Conservation (phyloP, 306 rosid genomes). For the Ormosia emarginata region DNA sequence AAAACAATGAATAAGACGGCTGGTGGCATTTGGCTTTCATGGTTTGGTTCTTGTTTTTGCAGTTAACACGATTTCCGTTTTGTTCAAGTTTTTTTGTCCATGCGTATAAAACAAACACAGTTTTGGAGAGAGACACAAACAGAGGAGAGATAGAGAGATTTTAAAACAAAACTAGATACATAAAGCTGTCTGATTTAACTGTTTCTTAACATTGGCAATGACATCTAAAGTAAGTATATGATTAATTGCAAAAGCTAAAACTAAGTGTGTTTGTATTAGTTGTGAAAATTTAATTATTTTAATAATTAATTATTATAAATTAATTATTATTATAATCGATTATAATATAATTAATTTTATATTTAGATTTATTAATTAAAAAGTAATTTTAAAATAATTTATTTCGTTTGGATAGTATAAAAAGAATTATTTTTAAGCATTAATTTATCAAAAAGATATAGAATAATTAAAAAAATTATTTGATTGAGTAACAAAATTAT, state of each 20-base stretch:
- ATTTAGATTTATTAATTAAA: too few relatives aligned
- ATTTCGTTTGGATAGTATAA: too few relatives aligned
- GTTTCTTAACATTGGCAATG: background rate
- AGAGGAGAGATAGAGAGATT: background rate
- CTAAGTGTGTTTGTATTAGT: too few relatives aligned
- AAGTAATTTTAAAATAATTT: too few relatives aligned
- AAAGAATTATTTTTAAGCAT: too few relatives aligned
- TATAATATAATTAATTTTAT: too few relatives aligned
- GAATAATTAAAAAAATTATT: too few relatives aligned
- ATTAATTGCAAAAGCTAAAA: conserved; percentile 14
- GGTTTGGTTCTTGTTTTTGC: conserved; percentile 36
- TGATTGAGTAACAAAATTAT: too few relatives aligned
- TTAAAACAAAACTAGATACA: background rate
- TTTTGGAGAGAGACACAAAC: background rate
- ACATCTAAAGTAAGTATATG: conserved; percentile 7
- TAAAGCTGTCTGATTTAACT: background rate
- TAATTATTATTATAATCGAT: too few relatives aligned
- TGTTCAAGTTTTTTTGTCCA: background rate
- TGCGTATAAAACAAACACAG: background rate
- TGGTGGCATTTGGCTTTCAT: background rate
- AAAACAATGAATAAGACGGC: conserved; percentile 41
- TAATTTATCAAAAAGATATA: too few relatives aligned
- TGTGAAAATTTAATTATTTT: too few relatives aligned
- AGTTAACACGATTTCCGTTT: background rate
- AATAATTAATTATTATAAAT: too few relatives aligned